Base-by-base conservation (phyloP, 192 early-diverging fungal genomes). In the Pilobolus umbonatus region DNA sequence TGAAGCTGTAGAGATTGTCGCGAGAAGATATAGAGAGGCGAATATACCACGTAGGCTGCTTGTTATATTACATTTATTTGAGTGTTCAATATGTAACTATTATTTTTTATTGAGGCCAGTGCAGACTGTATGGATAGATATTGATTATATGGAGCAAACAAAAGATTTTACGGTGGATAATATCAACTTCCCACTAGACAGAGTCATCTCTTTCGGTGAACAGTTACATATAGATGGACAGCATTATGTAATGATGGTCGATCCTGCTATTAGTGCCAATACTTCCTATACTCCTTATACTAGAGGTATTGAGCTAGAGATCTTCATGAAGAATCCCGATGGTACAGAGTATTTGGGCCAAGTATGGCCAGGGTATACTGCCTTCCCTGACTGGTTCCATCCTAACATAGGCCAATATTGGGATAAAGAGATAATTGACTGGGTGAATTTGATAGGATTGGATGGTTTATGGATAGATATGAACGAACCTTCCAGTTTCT, bases 81-180 rank as follows among this genome's bases (percentile, higher is more conserved):
- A 25, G 25, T 42, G 17, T 0, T 5, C 8, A 11, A 24, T 12
- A 31, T 17, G 24, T 0, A 44, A 19, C 24, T 22, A 34, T 47
- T 1, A 35, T 47, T 24, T 54, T 40, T 30, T 61, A 21, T 61
- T 10, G 8, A 29, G 5, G 31, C 39, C 31, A 56, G 55, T 57
- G 17, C 30, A 60, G 26, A 44, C 58, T 35, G 46, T 34, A 19
- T 87, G 85, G 85, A 82, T 80, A 4, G 85, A 87, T 55, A 80
- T 88, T 42, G 86, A 88, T 54, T 88, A 87, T 57, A 88, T 88
- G 87, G 82, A 86, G 36, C 24, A 38, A 7, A 73, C 61, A 28
- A 80, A 78, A 44, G 76, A 79, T 43, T 88, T 88, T 39, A 77
- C 87, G 1, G 84, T 76, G 39, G 78, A 85, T 39, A 66, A 72